Base-by-base conservation (phyloP, 495 filamentous ascomycete genomes). In the Thermothielavioides terrestris region DNA sequence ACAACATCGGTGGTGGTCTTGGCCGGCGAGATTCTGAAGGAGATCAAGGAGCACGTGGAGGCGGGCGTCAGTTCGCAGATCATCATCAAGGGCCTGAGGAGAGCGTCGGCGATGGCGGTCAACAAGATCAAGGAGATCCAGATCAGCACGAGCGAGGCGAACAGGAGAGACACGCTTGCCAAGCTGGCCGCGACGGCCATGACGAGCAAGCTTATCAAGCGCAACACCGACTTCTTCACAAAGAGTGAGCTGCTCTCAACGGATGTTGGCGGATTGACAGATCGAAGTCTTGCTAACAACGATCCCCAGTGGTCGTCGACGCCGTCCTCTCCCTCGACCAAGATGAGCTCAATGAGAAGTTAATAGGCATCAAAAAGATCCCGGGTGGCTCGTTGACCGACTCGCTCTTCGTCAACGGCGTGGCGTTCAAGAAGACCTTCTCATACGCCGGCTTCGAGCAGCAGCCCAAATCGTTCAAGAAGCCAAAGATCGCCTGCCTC, bases 341-440 rank as follows among this genome's bases (percentile, higher is more conserved):
- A 68, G 86, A 94, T 49, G 90, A 96, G 65, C 79, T 98, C 27
- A 95, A 96, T 72, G 92, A 96, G 64, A 96, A 89, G 65, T 81
- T 97, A 67, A 97, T 98, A 59, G 92, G 92, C 58, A 80, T 96
- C 64, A 98, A 98, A 76, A 95, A 95, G 71, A 85, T 97, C 51
- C 91, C 90, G 42, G 92, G 92, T 64, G 92, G 92, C 70, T 94
- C 89, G 39, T 80, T 98, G 17, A 91, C 95, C 63, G 92, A 98
- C 65, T 95, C 90, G 8, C 80, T 96, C 28, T 98, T 96, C 72
- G 85, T 98, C 57, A 90, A 98, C 66, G 92, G 92, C 64, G 92
- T 98, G 38, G 90, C 92, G 30, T 98, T 98, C 76, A 98, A 98
- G 78, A 98, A 98, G 76, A 98, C 92, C 11, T 98, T 98, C 72